Conservation (phyloP, 2,329 filamentous ascomycete species). For the Penicillium brasilianum region DNA sequence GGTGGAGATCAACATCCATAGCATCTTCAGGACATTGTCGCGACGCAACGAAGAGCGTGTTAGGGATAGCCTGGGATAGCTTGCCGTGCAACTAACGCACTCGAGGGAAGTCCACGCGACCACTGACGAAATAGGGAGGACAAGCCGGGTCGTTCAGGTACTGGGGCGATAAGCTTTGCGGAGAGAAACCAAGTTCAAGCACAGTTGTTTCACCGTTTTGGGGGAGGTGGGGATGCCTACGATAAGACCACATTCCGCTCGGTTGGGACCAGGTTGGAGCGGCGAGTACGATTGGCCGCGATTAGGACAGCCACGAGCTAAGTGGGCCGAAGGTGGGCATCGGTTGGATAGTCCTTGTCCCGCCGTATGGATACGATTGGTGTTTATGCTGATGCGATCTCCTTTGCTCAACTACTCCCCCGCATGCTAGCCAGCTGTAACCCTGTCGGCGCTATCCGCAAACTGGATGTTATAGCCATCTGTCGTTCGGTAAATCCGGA, state of each 20-base stretch:
- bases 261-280: neutral
- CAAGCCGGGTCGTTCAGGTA: slow-evolving; percentile 17
- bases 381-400: slow-evolving; percentile 7
- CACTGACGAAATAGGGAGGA: slow-evolving; percentile 22
- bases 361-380: slow-evolving; percentile 11
- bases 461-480: slow-evolving; percentile 5
- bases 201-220: neutral
- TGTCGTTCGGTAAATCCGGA: neutral
- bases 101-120: slow-evolving; percentile 29
- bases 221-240: slow-evolving; percentile 3
- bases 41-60: neutral
- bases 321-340: neutral
- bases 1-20: neutral
- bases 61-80: slow-evolving; percentile 3
- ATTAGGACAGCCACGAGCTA: neutral
- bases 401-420: slow-evolving; percentile 10
- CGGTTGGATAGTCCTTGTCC: neutral
- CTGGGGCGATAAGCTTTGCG: slow-evolving; percentile 19
- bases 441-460: slow-evolving; percentile 23
- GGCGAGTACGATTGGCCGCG: slow-evolving; percentile 1
- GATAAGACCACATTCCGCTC: slow-evolving; percentile 13
- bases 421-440: slow-evolving; percentile 21
- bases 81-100: slow-evolving; percentile 12
- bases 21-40: neutral
- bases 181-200: slow-evolving; percentile 1